Evolutionary conservation across 352 stramenopile genomes (phyloP), one percentile per base, ranked within the genome.

Genomic region (Detonula confervacea): DNA sequence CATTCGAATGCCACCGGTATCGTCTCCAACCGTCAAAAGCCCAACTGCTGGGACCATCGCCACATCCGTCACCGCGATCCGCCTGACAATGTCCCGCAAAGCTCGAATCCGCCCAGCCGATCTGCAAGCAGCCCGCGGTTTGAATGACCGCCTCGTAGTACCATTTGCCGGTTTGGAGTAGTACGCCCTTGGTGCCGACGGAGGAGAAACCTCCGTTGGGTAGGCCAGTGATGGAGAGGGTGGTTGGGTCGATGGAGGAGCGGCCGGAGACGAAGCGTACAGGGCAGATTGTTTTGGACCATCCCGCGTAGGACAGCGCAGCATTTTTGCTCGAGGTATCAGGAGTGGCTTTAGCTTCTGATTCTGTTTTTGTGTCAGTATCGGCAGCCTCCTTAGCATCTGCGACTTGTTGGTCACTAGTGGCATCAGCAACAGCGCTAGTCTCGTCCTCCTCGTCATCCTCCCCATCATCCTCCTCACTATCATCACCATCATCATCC

Each of bases 11-110:
- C 91, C 91, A 95, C 14, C 88, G 68, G 72, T 94, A 94, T 55
- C 91, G 70, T 81, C 91, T 84, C 91, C 91, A 95, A 14, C 91
- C 91, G 84, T 95, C 91, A 83, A 89, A 95, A 42, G 86, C 87
- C 87, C 89, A 95, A 14, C 86, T 93, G 47, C 83, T 91, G 30
- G 87, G 88, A 20, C 86, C 89, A 83, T 95, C 89, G 27, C 91
- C 91, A 74, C 87, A 93, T 9, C 91, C 88, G 67, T 95, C 91
- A 27, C 89, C 89, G 47, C 89, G 63, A 55, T 95, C 89, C 22
- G 86, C 82, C 82, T 92, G 77, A 29, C 88, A 95, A 70, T 95
- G 88, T 25, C 88, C 86, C 37, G 77, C 80, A 80, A 95, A 93
- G 51, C 83, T 92, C 30, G 82, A 86, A 83, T 95, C 90, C n/a